Conservation (phyloP, 345 rosid species). For the Trapa incisa region DNA sequence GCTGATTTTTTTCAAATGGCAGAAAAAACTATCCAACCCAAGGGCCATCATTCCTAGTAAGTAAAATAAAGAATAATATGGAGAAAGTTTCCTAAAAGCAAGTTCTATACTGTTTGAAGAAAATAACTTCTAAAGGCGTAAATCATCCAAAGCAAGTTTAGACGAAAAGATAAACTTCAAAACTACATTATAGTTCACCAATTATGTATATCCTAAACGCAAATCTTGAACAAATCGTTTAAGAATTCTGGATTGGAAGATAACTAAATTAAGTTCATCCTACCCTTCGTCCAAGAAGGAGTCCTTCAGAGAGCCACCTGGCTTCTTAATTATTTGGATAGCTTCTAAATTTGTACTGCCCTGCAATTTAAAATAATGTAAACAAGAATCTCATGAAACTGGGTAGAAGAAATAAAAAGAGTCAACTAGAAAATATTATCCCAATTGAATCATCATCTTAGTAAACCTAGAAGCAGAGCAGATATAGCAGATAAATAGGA, state of each 20-base stretch:
- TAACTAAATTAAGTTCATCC: slow-evolving; percentile 7
- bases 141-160: neutral
- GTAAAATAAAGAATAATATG: neutral
- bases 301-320: slow-evolving; percentile 88
- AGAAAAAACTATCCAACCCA: neutral
- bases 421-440: neutral
- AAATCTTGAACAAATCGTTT: neutral
- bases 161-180: neutral
- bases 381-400: neutral
- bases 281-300: slow-evolving; percentile 99
- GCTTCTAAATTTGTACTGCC: slow-evolving; percentile 96
- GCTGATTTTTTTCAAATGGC: neutral
- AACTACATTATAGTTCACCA: neutral
- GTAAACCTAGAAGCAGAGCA: neutral
- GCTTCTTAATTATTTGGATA: slow-evolving; percentile 93
- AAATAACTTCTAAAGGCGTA: neutral
- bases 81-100: neutral
- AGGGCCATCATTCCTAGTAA: neutral
- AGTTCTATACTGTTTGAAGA: neutral
- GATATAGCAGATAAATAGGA: too few relatives aligned
- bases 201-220: neutral
- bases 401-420: neutral
- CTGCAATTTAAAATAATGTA: slow-evolving; percentile 17
- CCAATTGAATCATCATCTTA: neutral
- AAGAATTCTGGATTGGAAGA: neutral